These are phyloP conservation scores for Annulohypoxylon nitens DNA, from an alignment of 495 filamentous ascomycete species.

Conservation along the genomic window DNA sequence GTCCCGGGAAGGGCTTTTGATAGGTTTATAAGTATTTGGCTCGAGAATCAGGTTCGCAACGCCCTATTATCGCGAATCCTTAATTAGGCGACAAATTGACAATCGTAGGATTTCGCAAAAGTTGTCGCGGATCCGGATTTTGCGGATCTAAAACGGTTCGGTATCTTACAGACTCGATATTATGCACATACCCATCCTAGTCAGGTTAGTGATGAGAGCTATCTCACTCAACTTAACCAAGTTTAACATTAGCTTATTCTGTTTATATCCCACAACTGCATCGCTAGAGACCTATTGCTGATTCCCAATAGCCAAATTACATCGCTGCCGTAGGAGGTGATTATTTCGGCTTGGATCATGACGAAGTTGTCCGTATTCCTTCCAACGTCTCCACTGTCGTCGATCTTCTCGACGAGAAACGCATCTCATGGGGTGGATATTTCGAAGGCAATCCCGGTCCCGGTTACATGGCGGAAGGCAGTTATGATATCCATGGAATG, in stretches of 20 bases:
- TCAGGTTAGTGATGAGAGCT: too few species aligned
- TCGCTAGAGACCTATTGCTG: neutral
- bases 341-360: slow-evolving; percentile 76
- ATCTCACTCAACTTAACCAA: neutral
- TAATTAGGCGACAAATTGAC: too few species aligned
- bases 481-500: slow-evolving; percentile 57
- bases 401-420: slow-evolving; percentile 73
- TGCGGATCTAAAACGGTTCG: slow-evolving; percentile 68
- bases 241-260: neutral
- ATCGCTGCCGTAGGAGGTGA: slow-evolving; percentile 73
- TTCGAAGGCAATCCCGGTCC: slow-evolving; percentile 75
- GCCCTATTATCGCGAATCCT: too few species aligned
- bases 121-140: slow-evolving; percentile 64
- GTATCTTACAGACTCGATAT: slow-evolving; percentile 73
- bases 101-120: slow-evolving; percentile 67
- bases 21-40: slow-evolving; percentile 76
- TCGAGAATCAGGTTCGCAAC: slow-evolving; percentile 77
- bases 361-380: slow-evolving; percentile 70
- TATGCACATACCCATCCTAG: slow-evolving; percentile 70
- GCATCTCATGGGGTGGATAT: slow-evolving; percentile 75
- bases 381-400: slow-evolving; percentile 75
- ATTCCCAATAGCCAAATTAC: slow-evolving; percentile 67
- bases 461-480: slow-evolving; percentile 72
- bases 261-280: neutral
- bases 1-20: slow-evolving; percentile 73